phyloP scores from a whole-genome alignment of 345 rosid species.

The Isatis tinctoria region DNA sequence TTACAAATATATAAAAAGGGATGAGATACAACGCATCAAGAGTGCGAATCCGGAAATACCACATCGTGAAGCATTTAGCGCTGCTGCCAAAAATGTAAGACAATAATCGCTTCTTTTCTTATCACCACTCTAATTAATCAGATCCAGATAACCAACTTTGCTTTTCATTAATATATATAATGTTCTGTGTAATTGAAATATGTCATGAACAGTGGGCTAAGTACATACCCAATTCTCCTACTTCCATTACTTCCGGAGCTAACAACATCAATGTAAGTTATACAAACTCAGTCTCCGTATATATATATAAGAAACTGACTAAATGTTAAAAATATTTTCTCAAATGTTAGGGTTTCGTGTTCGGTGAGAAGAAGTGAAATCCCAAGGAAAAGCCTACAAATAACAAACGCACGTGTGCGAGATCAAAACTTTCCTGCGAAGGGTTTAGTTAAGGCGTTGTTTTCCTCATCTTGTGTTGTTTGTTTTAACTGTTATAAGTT shows the following conservation, averaged over 20 bases:
- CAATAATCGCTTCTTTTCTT: not conserved
- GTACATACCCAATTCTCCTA: conserved; percentile 76
- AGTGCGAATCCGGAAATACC: conserved; percentile 94
- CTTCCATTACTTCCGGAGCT: conserved; percentile 51
- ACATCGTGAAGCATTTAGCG: conserved; percentile 93
- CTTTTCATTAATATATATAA: not conserved
- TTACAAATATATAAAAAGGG: conserved; percentile 35
- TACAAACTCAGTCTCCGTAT: not conserved
- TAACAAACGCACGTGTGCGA: conserved; percentile 31
- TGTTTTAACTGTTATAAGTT: not conserved
- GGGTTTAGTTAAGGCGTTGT: conserved; percentile 11
- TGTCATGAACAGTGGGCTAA: conserved; percentile 72
- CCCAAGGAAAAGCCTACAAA: not conserved
- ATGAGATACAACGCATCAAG: conserved; percentile 98
- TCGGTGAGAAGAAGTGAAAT: conserved; percentile 37
- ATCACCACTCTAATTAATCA: not conserved
- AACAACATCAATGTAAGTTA: conserved; percentile 43
- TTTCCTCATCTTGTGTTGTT: conserved; percentile 4
- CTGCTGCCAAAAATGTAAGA: conserved; percentile 93
- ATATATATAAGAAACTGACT: not conserved
- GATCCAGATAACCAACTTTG: not conserved
- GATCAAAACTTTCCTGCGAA: not conserved
- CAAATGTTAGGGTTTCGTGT: conserved; percentile 33
- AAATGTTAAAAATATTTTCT: not conserved
- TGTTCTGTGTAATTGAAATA: not conserved